Percentiles rank a stretch among this genome's conserved stretches.
Conservation (phyloP, 2,329 filamentous ascomycete species). For the Cryphonectria japonica region DNA sequence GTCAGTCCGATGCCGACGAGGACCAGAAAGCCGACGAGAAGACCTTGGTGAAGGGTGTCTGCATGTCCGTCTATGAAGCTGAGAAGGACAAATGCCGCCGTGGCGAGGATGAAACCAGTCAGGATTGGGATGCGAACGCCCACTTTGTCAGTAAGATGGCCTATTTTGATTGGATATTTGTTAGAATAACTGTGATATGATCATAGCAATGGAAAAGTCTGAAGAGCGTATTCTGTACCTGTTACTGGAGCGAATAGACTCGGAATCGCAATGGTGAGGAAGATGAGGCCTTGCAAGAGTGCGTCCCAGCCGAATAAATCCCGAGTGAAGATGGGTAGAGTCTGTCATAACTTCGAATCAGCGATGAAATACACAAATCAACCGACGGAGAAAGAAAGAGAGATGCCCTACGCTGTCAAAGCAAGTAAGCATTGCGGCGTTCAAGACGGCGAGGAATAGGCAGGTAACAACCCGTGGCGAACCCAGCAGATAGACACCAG, state of each 20-base stretch:
- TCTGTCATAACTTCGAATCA: background rate
- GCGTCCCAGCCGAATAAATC: conserved; percentile 11
- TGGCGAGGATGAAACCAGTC: conserved; percentile 11
- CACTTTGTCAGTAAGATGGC: conserved; percentile 12
- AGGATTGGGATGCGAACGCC: conserved; percentile 7
- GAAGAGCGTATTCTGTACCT: background rate
- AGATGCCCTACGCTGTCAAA: conserved; percentile 6
- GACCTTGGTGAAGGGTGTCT: background rate
- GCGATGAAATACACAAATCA: too few relatives aligned
- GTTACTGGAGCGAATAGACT: conserved; percentile 5
- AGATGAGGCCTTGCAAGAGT: conserved; percentile 11
- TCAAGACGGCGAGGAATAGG: conserved; percentile 8
- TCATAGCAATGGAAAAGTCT: too few relatives aligned
- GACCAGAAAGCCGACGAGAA: conserved; percentile 3
- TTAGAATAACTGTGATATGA: too few relatives aligned
- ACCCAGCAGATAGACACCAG: conserved; percentile 6
- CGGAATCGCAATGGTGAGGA: conserved; percentile 10
- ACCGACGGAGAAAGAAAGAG: too few relatives aligned
- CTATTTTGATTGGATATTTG: background rate
- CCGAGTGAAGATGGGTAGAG: conserved; percentile 2
- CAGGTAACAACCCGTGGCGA: conserved; percentile 8
- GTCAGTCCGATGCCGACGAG: conserved; percentile 9
- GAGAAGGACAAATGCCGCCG: conserved; percentile 6
- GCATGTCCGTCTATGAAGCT: conserved; percentile 12
- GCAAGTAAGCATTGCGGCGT: conserved; percentile 11